phyloP scores from a whole-genome alignment of 306 rosid genomes.

The Fragaria iinumae region DNA sequence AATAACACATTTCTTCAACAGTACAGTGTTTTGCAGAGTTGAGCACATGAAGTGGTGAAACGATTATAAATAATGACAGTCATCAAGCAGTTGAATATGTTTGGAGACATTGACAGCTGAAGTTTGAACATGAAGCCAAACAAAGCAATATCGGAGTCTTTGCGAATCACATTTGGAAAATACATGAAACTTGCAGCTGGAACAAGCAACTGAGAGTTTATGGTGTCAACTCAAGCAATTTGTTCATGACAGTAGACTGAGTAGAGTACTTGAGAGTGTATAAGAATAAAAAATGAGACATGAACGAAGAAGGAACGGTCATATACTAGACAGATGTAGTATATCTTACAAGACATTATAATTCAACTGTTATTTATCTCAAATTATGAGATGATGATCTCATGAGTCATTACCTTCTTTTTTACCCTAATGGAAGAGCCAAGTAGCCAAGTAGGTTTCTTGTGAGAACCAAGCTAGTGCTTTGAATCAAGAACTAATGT shows the following conservation, averaged over 20 bases:
- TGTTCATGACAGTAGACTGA: background rate
- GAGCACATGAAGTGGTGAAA: background rate
- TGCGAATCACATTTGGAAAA: background rate
- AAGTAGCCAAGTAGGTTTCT: constrained; percentile 29
- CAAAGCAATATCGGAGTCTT: background rate
- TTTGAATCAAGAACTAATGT: constrained; percentile 47
- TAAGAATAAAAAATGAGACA: background rate
- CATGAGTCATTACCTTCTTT: constrained; percentile 15
- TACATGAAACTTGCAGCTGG: constrained; percentile 9
- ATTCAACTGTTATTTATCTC: background rate
- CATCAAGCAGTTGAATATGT: background rate
- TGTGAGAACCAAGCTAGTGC: constrained; percentile 24
- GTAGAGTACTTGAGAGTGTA: background rate
- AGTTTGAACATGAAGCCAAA: background rate
- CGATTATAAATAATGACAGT: background rate
- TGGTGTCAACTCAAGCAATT: constrained; percentile 18
- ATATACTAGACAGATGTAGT: background rate
- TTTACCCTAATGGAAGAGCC: constrained; percentile 21
- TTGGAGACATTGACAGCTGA: background rate
- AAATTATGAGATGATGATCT: constrained; percentile 15
- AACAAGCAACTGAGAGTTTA: constrained; percentile 17
- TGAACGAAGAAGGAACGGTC: background rate
- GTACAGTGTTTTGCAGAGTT: background rate
- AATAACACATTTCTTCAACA: background rate
- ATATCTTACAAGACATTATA: background rate